Evolutionary conservation across 2,329 filamentous ascomycete genomes (phyloP), one percentile per base, ranked within the genome.

Genomic region (Beauveria rudraprayagi): DNA sequence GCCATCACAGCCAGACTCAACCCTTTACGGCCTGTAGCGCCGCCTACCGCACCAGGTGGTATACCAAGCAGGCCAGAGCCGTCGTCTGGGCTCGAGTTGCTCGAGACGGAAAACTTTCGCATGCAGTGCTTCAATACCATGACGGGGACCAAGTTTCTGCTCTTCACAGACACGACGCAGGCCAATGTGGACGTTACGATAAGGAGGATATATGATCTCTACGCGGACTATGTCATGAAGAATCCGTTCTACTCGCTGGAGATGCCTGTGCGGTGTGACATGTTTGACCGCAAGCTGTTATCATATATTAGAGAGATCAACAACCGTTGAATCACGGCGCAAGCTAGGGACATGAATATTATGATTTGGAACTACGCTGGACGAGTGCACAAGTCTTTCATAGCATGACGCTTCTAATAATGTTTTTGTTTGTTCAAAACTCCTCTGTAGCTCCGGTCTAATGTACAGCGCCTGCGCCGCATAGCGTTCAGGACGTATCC

Each of bases 161-260:
- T 99, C 60, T 97, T 99, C 73, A 97, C 94, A 60, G 94, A 97
- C 75, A 86, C 84, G 17, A 85, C 91, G 65, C 92, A 95, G 77
- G 84, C 87, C 54, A 96, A 95, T 70, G 87, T 95, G 44, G 94
- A 97, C 68, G 81, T 85, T 14, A 88, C 93, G 50, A 87, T 96
- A 67, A 83, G 86, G 71, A 89, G 86, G 73, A 88, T 97, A 68
- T 97, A 99, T 73, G 94, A 97, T 73, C 77, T 97, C 57, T 99
- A 97, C 77, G 84, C 91, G 56, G 94, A 99, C 75, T 97, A 91
- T 73, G 94, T 99, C 67, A 97, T 97, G 91, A 99, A 97, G 81
- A 99, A 99, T 74, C 94, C 94, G 1, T 99, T 99, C 72, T 97
- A 97, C 77, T 92, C 94, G 70, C 81, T 96, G 61, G 94, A 99